phyloP scores from a whole-genome alignment of 2,329 filamentous ascomycete genomes.

The Trichoderma citrinoviride region DNA sequence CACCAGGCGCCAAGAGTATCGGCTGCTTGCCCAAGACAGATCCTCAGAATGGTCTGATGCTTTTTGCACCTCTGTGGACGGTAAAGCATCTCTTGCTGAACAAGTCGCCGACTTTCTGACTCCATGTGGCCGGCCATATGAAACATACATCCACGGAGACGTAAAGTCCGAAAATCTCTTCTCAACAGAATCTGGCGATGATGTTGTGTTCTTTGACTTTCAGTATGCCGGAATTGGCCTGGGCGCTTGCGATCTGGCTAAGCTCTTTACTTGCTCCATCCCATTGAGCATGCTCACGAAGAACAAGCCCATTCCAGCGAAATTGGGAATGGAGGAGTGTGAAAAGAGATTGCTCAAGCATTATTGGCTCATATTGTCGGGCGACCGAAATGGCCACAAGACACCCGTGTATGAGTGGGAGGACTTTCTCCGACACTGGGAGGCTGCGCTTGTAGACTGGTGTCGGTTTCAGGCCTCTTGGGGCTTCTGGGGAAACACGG shows the following conservation, averaged over 20 bases:
- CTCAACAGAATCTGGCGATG: constrained; percentile 46
- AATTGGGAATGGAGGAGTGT: constrained; percentile 48
- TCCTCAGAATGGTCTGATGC: constrained; percentile 54
- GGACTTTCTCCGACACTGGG: constrained; percentile 59
- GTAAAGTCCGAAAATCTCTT: constrained; percentile 70
- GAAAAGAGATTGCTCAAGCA: constrained; percentile 51
- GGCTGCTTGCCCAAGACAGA: constrained; percentile 43
- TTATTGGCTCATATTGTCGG: constrained; percentile 45
- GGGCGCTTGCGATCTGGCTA: constrained; percentile 64
- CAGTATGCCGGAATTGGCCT: constrained; percentile 65
- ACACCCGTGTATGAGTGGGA: constrained; percentile 50
- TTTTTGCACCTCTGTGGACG: constrained; percentile 42
- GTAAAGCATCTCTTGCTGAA: constrained; percentile 46
- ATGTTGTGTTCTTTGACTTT: constrained; percentile 66
- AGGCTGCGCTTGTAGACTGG: constrained; percentile 67
- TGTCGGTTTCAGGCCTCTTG: constrained; percentile 59
- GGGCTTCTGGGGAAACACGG: constrained; percentile 60
- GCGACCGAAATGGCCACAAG: neutral
- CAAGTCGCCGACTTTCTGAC: constrained; percentile 51
- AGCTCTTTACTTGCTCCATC: constrained; percentile 65
- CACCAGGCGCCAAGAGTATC: constrained; percentile 58
- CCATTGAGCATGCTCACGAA: constrained; percentile 51
- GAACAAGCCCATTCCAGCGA: constrained; percentile 31
- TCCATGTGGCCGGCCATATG: constrained; percentile 43
- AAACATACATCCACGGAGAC: constrained; percentile 65